These are phyloP conservation scores for Boletus mariae DNA, from an alignment of 1,284 basidiomycete species.

Conservation along the genomic window DNA sequence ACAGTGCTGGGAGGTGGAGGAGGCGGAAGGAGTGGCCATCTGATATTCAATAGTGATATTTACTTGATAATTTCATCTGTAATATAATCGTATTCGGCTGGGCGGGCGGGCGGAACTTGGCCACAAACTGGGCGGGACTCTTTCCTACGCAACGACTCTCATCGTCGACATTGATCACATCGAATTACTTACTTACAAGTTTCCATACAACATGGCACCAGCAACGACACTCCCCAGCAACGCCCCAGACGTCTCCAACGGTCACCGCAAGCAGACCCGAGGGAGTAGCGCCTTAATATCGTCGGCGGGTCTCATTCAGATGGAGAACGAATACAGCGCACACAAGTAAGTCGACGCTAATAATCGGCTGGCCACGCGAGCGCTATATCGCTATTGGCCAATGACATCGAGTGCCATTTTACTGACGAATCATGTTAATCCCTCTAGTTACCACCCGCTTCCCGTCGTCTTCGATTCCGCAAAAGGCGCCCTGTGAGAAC, in stretches of 20 bases:
- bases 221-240: slow-evolving; percentile 11
- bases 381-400: neutral
- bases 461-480: slow-evolving; percentile 93
- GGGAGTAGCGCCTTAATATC: slow-evolving; percentile 29
- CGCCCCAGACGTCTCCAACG: slow-evolving; percentile 3
- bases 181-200: neutral
- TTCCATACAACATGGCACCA: slow-evolving; percentile 21
- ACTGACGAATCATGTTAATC: slow-evolving; percentile 28
- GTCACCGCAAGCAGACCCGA: slow-evolving; percentile 18
- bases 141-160: neutral
- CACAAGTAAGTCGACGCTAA: slow-evolving; percentile 70
- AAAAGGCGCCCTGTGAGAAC: slow-evolving; percentile 78
- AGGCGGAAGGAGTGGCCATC: slow-evolving; percentile 68
- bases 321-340: slow-evolving; percentile 82
- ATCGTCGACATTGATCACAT: neutral
- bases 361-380: neutral
- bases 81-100: neutral
- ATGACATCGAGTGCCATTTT: neutral
- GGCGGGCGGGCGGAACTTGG: slow-evolving; percentile 18
- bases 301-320: slow-evolving; percentile 68
- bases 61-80: neutral
- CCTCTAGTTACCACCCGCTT: slow-evolving; percentile 86
- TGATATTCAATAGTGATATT: slow-evolving; percentile 45
- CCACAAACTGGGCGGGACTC: neutral
- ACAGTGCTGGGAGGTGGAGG: slow-evolving; percentile 62